phyloP scores from a whole-genome alignment of 2,329 filamentous ascomycete genomes.

The Pleurostoma richardsiae region DNA sequence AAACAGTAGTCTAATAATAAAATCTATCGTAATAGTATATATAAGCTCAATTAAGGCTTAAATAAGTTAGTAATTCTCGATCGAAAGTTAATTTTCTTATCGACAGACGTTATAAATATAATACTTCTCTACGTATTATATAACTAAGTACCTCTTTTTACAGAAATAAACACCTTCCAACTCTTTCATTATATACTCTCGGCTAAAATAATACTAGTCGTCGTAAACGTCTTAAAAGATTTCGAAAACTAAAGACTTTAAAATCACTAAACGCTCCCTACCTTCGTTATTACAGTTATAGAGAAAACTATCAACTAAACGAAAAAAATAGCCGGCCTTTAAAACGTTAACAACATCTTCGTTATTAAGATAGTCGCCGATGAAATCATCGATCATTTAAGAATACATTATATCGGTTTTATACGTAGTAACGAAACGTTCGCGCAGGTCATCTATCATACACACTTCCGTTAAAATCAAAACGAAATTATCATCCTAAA shows the following conservation, averaged over 20 bases:
- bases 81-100: not conserved
- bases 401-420: no score
- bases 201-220: not conserved
- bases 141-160: not conserved
- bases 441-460: no score
- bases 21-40: not conserved
- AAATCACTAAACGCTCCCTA: not conserved
- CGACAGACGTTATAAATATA: not conserved
- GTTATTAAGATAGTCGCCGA: not conserved
- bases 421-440: not conserved
- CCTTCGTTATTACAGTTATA: not conserved
- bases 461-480: not conserved
- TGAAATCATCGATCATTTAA: no score
- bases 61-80: not conserved
- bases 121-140: no score
- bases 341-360: not conserved
- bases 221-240: not conserved
- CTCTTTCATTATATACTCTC: not conserved
- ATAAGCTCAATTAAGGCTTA: not conserved
- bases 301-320: not conserved
- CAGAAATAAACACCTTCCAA: not conserved
- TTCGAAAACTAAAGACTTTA: not conserved
- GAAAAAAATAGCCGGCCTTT: not conserved
- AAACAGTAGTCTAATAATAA: no score
- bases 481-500: not conserved